Evolutionary conservation across 2,329 filamentous ascomycete species (phyloP), one percentile per base, ranked within the genome.

Genomic region (Juglanconis oblonga): DNA sequence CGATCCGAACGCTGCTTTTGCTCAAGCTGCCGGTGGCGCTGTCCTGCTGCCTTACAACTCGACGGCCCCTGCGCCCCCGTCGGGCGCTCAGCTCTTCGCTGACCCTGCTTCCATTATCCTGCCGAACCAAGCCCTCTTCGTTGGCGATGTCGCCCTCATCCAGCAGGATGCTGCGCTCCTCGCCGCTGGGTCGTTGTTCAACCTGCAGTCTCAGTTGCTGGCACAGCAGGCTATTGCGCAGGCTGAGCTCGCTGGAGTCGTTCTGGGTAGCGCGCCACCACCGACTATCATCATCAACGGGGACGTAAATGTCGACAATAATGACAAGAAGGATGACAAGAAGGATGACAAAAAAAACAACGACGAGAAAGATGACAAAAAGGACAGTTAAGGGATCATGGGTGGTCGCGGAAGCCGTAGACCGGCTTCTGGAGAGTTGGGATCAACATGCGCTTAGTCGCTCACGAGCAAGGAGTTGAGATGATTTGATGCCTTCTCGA

Each of bases 51-150:
- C 73, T 7, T 68, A 69, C 64, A 72, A 68, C 52, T 67, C 68
- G 14, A 63, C 66, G 14, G 67, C 71, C 4, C 72, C 71, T 7
- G 64, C 65, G 14, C 65, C 70, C 40, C 63, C 67, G 32, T 64
- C 66, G 33, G 59, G 66, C 5, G 72, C 70, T 36, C 66, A 73
- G 55, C 63, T 74, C 50, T 70, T 76, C 56, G 64, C 65, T 5
- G 75, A 76, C 62, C 75, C 75, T 8, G 75, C 75, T 17, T 66
- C 68, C 52, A 76, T 77, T 60, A 74, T 77, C 59, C 64, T 75
- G 32, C 67, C 73, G 3, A 64, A 66, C 63, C 71, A 73, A 65
- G 58, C 62, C 55, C 66, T 76, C 24, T 71, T 77, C 45, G 71
- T 76, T 17, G 71, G 73, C 60, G 71, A 69, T 64, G 65, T 72